Percentiles rank a stretch among this genome's conserved stretches.
These are phyloP conservation scores for Erodium trifolium DNA, from an alignment of 441 rosid genomes.

Conservation along the genomic window DNA sequence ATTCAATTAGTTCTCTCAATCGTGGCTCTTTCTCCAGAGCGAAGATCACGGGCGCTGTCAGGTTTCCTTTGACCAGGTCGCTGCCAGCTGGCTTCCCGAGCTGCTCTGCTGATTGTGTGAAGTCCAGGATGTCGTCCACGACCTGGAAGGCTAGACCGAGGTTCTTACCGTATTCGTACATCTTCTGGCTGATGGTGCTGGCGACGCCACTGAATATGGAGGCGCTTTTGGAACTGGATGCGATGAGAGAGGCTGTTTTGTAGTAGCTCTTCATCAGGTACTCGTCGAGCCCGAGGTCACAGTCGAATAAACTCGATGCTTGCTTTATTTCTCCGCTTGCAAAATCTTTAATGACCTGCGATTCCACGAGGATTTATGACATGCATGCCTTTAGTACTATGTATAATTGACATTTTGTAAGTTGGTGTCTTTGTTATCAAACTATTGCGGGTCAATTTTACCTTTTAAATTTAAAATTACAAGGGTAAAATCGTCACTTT, in stretches of 20 bases:
- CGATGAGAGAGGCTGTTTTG: conserved; percentile 82
- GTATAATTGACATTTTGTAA: too few species aligned
- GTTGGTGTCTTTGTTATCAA: too few species aligned
- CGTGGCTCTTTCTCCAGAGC: conserved; percentile 68
- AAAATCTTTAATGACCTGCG: conserved; percentile 88
- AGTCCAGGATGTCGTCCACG: conserved; percentile 83
- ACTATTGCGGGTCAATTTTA: too few species aligned
- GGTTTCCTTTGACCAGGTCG: conserved; percentile 76
- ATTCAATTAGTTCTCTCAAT: conserved; percentile 75
- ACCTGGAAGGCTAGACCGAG: conserved; percentile 86
- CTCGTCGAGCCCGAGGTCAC: conserved; percentile 60
- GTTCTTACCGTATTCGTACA: conserved; percentile 80
- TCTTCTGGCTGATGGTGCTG: conserved; percentile 32
- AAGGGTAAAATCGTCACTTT: too few species aligned
- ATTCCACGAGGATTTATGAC: background rate
- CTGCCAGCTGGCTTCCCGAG: conserved; percentile 84
- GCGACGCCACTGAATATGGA: conserved; percentile 73
- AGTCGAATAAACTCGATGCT: conserved; percentile 79
- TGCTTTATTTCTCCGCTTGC: conserved; percentile 98
- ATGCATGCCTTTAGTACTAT: background rate
- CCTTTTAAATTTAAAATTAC: too few species aligned
- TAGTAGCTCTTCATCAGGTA: conserved; percentile 81
- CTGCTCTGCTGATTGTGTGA: conserved; percentile 83
- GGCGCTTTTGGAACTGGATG: conserved; percentile 90
- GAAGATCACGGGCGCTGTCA: conserved; percentile 82